A percentile compares a stretch with the other conserved stretches of the same genome.
Evolutionary conservation across 1,284 basidiomycete species (phyloP).

Genomic region (Moesziomyces sp.): DNA sequence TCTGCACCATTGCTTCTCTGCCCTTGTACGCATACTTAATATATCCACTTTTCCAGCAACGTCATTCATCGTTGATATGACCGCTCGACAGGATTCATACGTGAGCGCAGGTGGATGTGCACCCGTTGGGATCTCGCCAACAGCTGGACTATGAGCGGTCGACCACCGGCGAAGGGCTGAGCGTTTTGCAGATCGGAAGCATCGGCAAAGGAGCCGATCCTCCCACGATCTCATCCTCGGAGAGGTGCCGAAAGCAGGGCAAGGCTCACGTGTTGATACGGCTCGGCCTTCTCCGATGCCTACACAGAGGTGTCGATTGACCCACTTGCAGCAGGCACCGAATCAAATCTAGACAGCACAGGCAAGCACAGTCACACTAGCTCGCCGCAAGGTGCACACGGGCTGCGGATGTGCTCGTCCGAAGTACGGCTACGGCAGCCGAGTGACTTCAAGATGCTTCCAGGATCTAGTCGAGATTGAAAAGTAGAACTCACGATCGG

Average conservation of each 20-base stretch:
- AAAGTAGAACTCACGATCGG: background rate
- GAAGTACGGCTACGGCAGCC: background rate
- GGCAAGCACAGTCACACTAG: background rate
- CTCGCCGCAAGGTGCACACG: background rate
- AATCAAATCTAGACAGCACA: background rate
- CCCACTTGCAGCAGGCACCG: background rate
- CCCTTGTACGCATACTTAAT: background rate
- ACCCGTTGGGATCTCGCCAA: too few relatives aligned
- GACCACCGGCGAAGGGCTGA: too few relatives aligned
- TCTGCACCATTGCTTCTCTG: background rate
- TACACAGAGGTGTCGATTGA: background rate
- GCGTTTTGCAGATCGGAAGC: background rate
- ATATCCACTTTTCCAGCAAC: background rate
- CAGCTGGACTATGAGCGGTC: background rate
- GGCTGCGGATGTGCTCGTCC: too few relatives aligned
- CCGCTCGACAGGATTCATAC: too few relatives aligned
- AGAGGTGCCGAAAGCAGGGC: background rate
- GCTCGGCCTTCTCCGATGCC: background rate
- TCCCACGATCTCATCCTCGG: background rate
- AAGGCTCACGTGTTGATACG: background rate
- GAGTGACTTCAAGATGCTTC: background rate
- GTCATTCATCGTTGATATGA: too few relatives aligned
- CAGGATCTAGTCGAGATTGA: background rate
- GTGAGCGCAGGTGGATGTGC: too few relatives aligned
- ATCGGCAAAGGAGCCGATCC: background rate